Conservation (phyloP, 2,329 filamentous ascomycete species). For the Nemania bipapillata region DNA sequence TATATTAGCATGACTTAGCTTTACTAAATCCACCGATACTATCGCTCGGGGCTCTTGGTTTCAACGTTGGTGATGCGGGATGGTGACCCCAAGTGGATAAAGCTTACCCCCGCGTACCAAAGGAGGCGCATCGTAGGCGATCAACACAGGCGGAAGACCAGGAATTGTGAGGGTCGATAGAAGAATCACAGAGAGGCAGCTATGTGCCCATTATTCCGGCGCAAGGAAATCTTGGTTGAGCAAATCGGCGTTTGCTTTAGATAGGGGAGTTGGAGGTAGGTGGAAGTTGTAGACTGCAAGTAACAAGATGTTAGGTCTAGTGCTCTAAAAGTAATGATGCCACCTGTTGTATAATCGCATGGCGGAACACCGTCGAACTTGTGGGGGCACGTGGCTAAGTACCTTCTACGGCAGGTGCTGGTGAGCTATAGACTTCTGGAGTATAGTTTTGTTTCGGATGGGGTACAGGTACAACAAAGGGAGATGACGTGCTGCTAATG, state of each 20-base stretch:
- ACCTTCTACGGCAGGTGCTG: not conserved
- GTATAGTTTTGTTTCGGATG: too few species aligned
- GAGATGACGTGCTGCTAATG: not conserved
- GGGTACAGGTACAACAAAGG: not conserved
- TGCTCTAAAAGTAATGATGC: too few species aligned
- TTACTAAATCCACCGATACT: not conserved
- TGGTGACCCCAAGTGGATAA: conserved; percentile 22
- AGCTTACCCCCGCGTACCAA: conserved; percentile 70
- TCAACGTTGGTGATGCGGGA: not conserved
- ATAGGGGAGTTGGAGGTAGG: conserved; percentile 16
- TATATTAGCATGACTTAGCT: conserved; percentile 1
- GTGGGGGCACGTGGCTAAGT: conserved; percentile 7
- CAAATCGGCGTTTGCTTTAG: conserved; percentile 25
- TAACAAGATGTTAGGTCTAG: not conserved
- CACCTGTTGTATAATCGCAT: conserved; percentile 34
- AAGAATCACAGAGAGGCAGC: conserved; percentile 39
- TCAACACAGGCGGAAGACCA: conserved; percentile 31
- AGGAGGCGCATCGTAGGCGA: conserved; percentile 65
- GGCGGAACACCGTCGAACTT: not conserved
- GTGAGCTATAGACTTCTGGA: not conserved
- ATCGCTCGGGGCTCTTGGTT: conserved; percentile 9
- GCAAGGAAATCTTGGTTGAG: conserved; percentile 25
- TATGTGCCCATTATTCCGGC: conserved; percentile 54
- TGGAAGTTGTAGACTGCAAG: conserved; percentile 3
- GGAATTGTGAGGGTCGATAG: conserved; percentile 28